A percentile compares a stretch with the other conserved stretches of the same genome.
phyloP scores from a whole-genome alignment of 179 eudicot genomes.

The Silene noctiflora region DNA sequence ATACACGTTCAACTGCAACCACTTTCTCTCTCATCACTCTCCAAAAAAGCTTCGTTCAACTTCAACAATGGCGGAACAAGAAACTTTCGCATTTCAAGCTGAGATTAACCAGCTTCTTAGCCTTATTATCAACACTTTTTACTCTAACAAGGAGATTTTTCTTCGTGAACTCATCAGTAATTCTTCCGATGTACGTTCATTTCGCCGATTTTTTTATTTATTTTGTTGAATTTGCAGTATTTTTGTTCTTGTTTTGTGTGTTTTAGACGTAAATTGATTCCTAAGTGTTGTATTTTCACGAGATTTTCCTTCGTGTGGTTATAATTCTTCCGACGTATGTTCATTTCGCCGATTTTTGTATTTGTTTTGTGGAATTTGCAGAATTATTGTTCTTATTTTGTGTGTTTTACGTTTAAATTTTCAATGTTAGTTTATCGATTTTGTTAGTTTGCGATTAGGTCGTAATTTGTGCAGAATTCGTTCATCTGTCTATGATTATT shows the following conservation, averaged over 20 bases:
- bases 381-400: too few relatives aligned
- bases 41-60: background rate
- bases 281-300: too few relatives aligned
- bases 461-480: too few relatives aligned
- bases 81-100: conserved; percentile 62
- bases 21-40: background rate
- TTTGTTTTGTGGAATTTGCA: background rate
- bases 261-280: too few relatives aligned
- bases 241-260: too few relatives aligned
- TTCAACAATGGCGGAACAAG: conserved; percentile 40
- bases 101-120: conserved; percentile 58
- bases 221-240: too few relatives aligned
- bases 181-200: conserved; percentile 47
- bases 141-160: conserved; percentile 57
- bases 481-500: too few relatives aligned
- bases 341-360: background rate
- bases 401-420: too few relatives aligned
- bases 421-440: too few relatives aligned
- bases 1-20: conserved; percentile 15
- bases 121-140: conserved; percentile 56
- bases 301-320: conserved; percentile 53
- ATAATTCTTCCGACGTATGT: conserved; percentile 57
- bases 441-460: too few relatives aligned
- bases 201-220: background rate
- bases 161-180: conserved; percentile 57